Conservation (phyloP, 805 yeast genomes). For the Starmera dryadoides region DNA sequence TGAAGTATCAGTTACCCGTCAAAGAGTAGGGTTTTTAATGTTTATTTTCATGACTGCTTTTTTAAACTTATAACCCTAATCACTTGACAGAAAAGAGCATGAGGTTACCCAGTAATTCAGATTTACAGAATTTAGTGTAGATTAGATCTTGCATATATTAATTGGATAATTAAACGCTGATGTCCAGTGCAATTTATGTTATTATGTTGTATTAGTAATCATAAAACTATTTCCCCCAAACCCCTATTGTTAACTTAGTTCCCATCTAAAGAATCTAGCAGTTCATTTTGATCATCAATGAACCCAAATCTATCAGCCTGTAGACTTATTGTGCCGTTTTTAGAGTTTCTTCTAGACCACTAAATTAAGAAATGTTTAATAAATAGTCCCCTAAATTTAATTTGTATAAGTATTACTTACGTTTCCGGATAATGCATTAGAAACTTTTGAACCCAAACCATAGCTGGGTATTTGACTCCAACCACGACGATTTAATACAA, state of each 20-base stretch:
- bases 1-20: too few species aligned
- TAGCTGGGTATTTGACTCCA: conserved; percentile 27
- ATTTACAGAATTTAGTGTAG: too few species aligned
- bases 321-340: conserved; percentile 13
- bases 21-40: too few species aligned
- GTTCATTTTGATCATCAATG: conserved; percentile 32
- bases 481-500: conserved; percentile 28
- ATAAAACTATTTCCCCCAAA: too few species aligned
- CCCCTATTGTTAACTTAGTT: too few species aligned
- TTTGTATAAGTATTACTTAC: conserved; percentile 13
- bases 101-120: too few species aligned
- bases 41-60: too few species aligned
- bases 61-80: too few species aligned
- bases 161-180: too few species aligned
- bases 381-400: not conserved
- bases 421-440: conserved; percentile 18
- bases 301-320: conserved; percentile 25
- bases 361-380: conserved; percentile 1
- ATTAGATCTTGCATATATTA: too few species aligned
- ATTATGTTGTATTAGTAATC: not conserved
- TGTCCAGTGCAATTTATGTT: too few species aligned
- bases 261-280: conserved; percentile 31
- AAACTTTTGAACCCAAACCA: conserved; percentile 16
- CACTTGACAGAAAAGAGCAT: too few species aligned
- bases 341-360: conserved; percentile 10